Conservation (phyloP, 345 rosid genomes). For the Melaleuca alternifolia region DNA sequence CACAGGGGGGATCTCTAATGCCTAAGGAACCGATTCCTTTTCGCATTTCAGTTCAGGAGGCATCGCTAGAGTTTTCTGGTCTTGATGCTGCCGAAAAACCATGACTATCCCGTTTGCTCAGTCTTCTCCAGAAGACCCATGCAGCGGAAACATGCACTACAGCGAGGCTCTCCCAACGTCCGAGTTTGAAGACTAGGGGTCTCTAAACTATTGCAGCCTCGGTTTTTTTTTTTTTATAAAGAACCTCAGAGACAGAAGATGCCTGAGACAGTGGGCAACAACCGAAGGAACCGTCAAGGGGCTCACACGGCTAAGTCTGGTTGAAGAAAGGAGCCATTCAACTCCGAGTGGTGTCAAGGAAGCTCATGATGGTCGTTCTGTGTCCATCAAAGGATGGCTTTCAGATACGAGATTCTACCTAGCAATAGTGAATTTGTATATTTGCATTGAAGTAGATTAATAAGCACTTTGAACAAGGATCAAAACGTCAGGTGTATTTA, state of each 20-base stretch:
- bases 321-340: slow-evolving; percentile 46
- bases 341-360: slow-evolving; percentile 30
- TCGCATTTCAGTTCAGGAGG: not conserved
- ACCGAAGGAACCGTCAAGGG: slow-evolving; percentile 67
- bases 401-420: not conserved
- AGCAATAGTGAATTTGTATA: not conserved
- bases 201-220: slow-evolving; percentile 32
- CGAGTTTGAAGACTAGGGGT: slow-evolving; percentile 16
- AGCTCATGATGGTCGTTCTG: slow-evolving; percentile 5
- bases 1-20: not conserved
- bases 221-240: slow-evolving; percentile 26
- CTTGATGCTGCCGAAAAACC: slow-evolving; percentile 30
- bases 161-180: slow-evolving; percentile 43
- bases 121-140: slow-evolving; percentile 68
- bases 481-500: not conserved
- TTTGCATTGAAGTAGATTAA: not conserved
- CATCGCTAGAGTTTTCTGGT: slow-evolving; percentile 8
- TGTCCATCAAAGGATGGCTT: not conserved
- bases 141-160: slow-evolving; percentile 37
- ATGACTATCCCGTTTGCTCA: slow-evolving; percentile 67
- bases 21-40: not conserved
- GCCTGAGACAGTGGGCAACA: slow-evolving; percentile 45
- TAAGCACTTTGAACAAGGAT: not conserved
- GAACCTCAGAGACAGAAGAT: slow-evolving; percentile 39
- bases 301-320: slow-evolving; percentile 62